A percentile compares a stretch with the other conserved stretches of the same genome.
Conservation (phyloP, 768 basidiomycete genomes). For the Amanita fuliginea region DNA sequence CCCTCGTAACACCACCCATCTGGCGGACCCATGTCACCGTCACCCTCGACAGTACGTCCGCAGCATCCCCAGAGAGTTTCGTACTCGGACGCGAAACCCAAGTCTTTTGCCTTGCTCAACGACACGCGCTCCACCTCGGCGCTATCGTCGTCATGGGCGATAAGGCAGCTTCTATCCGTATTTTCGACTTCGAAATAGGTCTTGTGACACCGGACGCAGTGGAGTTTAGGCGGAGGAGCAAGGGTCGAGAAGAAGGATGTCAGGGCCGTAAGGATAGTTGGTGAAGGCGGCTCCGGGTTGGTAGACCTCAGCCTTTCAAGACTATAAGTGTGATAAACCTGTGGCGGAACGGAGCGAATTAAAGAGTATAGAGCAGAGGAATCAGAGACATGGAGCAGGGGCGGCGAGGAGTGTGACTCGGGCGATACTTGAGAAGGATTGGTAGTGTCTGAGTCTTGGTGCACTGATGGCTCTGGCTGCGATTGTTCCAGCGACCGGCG, state of each 20-base stretch:
- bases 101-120: constrained; percentile 10
- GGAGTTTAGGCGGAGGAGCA: constrained; percentile 53
- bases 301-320: constrained; percentile 38
- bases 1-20: constrained; percentile 87
- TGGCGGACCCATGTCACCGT: constrained; percentile 74
- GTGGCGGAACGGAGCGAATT: constrained; percentile 51
- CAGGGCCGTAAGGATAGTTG: constrained; percentile 32
- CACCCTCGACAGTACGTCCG: constrained; percentile 58
- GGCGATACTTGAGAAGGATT: neutral
- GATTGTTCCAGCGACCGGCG: constrained; percentile 1
- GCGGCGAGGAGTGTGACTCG: neutral
- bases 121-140: constrained; percentile 55
- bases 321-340: constrained; percentile 53
- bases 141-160: constrained; percentile 75
- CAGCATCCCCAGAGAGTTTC: constrained; percentile 68
- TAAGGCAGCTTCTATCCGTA: constrained; percentile 53
- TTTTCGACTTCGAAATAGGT: constrained; percentile 66
- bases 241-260: constrained; percentile 51
- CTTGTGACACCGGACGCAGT: constrained; percentile 70
- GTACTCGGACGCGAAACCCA: constrained; percentile 21
- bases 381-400: constrained; percentile 22
- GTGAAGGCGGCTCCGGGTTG: constrained; percentile 19
- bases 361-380: constrained; percentile 35
- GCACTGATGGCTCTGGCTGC: constrained; percentile 4
- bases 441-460: too few species aligned